Base-by-base conservation (phyloP, 495 filamentous ascomycete species). In the Cairneyella variabilis region DNA sequence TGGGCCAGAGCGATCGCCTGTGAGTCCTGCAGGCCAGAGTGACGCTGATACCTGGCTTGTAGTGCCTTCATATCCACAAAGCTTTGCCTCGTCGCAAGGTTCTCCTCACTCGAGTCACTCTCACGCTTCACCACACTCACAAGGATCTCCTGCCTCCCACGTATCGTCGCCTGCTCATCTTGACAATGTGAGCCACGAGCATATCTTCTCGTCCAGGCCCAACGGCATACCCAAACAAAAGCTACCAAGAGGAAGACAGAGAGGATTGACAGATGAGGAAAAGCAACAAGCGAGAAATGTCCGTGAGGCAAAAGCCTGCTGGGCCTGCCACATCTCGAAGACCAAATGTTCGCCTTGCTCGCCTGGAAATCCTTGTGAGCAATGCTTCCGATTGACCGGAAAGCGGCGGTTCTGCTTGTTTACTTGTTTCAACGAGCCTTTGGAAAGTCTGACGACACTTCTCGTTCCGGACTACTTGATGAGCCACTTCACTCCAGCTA, bases 291-390 rank as follows among this genome's bases (percentile, higher is more conserved):
- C 61, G 0, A 36, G 54, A 8, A 57, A 60, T 20, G 61, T 64
- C 4, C 39, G 61, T 10, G 54, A 64, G 16, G 57, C 54, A 4
- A 58, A 58, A 43, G 61, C 61, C 5, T 64, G 61, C 52, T 64
- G 61, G 61, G 57, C 61, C 23, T 64, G 61, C 28, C 61, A 64
- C 48, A 57, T 64, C 17, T 64, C 61, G 2, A 64, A 64, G 32
- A 64, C 55, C n/a, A 64, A 61, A 51, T 64, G 61, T 25, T 64
- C 61, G 22, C 61, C 61, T 6, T 64, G 61, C 20, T 60, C 57
- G 10, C 46, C 50, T 27, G 58, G 61, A 5, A 54, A 44, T 9
- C 57, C 61, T 28, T 64, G 61, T 36, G 51, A 57, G 39, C 57
- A 64, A 46, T 64, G 61, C 38, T 51, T 48, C 1, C 27, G 57